Conservation (phyloP, 192 early-diverging fungal species). For the Coemansia sp. region DNA sequence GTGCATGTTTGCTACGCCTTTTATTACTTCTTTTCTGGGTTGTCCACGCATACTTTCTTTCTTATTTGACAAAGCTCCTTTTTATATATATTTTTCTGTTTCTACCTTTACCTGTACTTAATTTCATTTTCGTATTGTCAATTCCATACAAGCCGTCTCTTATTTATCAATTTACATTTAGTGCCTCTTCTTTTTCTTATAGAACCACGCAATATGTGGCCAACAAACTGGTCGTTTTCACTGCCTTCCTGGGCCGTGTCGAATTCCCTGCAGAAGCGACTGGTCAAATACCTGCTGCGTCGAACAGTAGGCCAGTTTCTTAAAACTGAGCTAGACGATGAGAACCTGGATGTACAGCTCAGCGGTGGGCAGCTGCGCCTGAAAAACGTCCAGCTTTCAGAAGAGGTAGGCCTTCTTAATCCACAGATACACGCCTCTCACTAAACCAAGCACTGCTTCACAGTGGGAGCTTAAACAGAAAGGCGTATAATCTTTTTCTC, state of each 20-base stretch:
- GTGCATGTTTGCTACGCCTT: too few species aligned
- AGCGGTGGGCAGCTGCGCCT: constrained; percentile 72
- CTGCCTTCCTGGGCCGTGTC: constrained; percentile 56
- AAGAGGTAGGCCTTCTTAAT: constrained; percentile 54
- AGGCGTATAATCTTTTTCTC: too few species aligned
- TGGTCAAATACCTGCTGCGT: constrained; percentile 77
- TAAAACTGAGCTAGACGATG: constrained; percentile 67
- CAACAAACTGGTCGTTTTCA: constrained; percentile 42
- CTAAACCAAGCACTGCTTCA: background rate
- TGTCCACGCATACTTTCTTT: too few species aligned
- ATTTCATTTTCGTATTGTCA: too few species aligned
- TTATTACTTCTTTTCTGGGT: too few species aligned
- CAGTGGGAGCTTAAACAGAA: too few species aligned
- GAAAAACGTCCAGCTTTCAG: constrained; percentile 73
- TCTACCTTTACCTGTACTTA: too few species aligned
- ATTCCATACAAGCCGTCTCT: too few species aligned
- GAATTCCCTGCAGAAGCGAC: constrained; percentile 74
- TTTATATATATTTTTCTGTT: too few species aligned
- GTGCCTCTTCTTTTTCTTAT: too few species aligned
- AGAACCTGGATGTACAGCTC: constrained; percentile 83
- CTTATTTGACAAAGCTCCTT: too few species aligned
- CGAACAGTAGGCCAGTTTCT: constrained; percentile 83
- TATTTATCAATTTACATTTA: too few species aligned
- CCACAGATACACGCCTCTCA: background rate
- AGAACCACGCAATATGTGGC: constrained; percentile 43